Base-by-base conservation (phyloP, 345 rosid genomes). In the Gossypium ekmanianum region DNA sequence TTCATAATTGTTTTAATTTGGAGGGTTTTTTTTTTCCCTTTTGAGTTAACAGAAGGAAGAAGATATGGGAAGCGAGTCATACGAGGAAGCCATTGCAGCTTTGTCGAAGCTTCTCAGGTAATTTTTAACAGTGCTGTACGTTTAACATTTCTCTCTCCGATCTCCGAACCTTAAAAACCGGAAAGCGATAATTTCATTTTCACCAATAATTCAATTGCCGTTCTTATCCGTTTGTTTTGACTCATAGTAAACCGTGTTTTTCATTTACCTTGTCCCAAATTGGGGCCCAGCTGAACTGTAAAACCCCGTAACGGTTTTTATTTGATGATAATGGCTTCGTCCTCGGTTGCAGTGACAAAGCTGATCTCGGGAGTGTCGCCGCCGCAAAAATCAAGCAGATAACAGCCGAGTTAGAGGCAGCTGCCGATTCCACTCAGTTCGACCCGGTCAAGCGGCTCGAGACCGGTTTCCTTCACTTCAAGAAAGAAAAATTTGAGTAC, bases 71-170 rank as follows among this genome's bases (percentile, higher is more conserved):
- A 81, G 74, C 39, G 87, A 86, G 4, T 78, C 84, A 58, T 96
- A 87, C 89, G 87, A 93, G 78, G 84, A 84, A 9, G 99, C 97
- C 83, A 84, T 93, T 68, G 91, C 87, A 34, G 94, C 80, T 79
- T 88, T 96, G 41, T 79, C 86, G 52, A 86, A 90, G 86, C 94
- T 96, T 75, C 89, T 95, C 85, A 88, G 96, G 98, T 94, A 86
- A 18, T 47, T 7, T n/a, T n/a, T 47, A 12, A 16, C 59, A 69
- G 59, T 27, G 73, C 13, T 51, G 73, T 16, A 11, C 24, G 52
- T 26, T 17, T 29, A 51, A 51, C 26, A 4, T 52, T 29, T 52
- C 27, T 26, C 9, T 64, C 43, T 41, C 50, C 47, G 17, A 9
- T 27, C 41, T 34, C 41, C 41, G 41, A 34, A 34, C 44, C 44